Conservation (phyloP, 441 rosid genomes). For the Erodium moschatum region DNA sequence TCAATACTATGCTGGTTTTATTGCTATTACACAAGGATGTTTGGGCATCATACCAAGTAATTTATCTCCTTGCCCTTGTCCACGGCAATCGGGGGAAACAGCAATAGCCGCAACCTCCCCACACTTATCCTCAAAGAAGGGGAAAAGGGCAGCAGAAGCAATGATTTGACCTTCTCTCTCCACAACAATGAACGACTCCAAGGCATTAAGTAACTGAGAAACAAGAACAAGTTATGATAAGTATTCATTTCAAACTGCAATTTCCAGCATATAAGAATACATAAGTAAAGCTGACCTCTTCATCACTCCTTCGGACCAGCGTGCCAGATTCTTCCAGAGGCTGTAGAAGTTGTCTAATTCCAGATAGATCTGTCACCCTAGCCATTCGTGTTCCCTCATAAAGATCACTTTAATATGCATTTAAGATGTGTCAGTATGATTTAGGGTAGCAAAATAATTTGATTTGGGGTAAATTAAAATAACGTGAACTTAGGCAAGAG, state of each 20-base stretch:
- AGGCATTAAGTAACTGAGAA: conserved; percentile 45
- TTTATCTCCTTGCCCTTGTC: conserved; percentile 95
- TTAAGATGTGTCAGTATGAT: conserved; percentile 17
- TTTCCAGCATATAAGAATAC: not conserved
- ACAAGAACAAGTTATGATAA: conserved; percentile 17
- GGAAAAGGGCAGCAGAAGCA: conserved; percentile 88
- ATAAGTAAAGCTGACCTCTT: conserved; percentile 41
- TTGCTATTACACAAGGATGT: not conserved
- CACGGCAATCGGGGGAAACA: conserved; percentile 81
- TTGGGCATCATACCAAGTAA: conserved; percentile 49
- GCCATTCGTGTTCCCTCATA: conserved; percentile 86
- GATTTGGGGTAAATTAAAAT: not conserved
- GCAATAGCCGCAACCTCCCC: conserved; percentile 92
- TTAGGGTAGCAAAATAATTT: not conserved
- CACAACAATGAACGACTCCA: conserved; percentile 64
- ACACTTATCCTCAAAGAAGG: conserved; percentile 62
- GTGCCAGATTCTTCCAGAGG: conserved; percentile 69
- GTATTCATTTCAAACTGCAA: not conserved
- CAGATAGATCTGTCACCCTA: conserved; percentile 48
- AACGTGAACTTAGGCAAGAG: not conserved
- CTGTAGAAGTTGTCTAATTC: conserved; percentile 57
- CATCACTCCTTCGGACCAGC: conserved; percentile 58
- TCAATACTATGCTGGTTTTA: not conserved
- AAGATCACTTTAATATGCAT: conserved; percentile 44
- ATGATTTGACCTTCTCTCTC: conserved; percentile 93